Evolutionary conservation across 768 basidiomycete genomes (phyloP), one percentile per base, ranked within the genome.

Genomic region (Trametes punicea): DNA sequence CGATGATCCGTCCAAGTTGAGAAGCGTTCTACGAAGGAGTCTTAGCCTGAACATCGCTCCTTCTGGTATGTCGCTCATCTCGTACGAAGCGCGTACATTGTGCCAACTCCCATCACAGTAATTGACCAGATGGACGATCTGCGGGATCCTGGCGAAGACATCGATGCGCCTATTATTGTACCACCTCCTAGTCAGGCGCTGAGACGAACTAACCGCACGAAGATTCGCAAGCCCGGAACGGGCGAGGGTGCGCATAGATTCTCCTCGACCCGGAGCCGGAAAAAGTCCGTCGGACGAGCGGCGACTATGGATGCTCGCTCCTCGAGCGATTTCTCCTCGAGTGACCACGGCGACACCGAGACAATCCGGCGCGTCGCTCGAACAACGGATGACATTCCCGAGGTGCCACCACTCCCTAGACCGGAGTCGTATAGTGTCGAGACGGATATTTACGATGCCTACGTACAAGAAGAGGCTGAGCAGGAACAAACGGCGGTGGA

Each of bases 181-280:
- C 89, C 92, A 41, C 88, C 85, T 23, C 93, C 92, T 1, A 90
- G 90, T 6, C 89, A 86, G 69, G 93, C 94, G 63, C 79, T 99
- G 11, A 88, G 93, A 20, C 88, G 97, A 33, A 83, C 93, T 9
- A 93, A 93, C 4, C 84, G 96, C 13, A 99, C 97, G 1, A 94
- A 93, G 75, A 97, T 98, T 63, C 87, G 96, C 31, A 99, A 98
- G 74, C 77, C 85, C 13, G 81, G 83, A 6, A 78, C 81, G 13
- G 89, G 84, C 21, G 91, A 90, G 70, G 89, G 88, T 10, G 90
- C 90, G 2, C 91, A 91, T 77, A 86, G 93, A 10, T 95, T 95
- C 71, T 74, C 72, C 5, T 70, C 75, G 7, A 71, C 75, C 4
- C 73, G 81, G 23, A 40, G 71, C 69, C 48, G 79, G 80, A 31